phyloP scores from a whole-genome alignment of 257 asterid species.

The Apocynum venetum region DNA sequence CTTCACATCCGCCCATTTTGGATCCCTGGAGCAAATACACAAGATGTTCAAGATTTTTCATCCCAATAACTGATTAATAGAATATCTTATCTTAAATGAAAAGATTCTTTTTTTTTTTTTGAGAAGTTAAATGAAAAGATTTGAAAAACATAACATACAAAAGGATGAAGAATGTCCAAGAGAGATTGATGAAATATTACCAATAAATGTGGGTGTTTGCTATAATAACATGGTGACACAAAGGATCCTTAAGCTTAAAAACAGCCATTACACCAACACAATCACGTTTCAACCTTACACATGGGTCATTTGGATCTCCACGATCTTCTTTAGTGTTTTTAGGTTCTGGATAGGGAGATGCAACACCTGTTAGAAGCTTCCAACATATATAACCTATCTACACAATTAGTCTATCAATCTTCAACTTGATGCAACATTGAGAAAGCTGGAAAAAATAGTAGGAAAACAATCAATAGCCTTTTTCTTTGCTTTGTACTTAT shows the following conservation, averaged over 20 bases:
- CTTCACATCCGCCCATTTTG: conserved; percentile 84
- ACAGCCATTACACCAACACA: conserved; percentile 91
- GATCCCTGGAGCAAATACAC: conserved; percentile 58
- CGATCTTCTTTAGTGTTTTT: conserved; percentile 34
- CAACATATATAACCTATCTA: background rate
- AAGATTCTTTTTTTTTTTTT: too few relatives aligned
- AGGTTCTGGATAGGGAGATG: conserved; percentile 35
- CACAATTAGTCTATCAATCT: background rate
- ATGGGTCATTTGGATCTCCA: conserved; percentile 79
- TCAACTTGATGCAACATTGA: background rate
- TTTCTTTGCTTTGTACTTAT: background rate
- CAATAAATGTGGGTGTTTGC: conserved; percentile 88
- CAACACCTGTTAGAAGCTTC: background rate
- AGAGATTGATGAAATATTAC: conserved; percentile 32
- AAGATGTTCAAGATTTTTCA: background rate
- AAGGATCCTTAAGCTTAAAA: conserved; percentile 63
- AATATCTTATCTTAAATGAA: background rate
- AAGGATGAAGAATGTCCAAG: background rate
- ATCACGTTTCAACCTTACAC: conserved; percentile 85
- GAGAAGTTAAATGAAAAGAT: background rate
- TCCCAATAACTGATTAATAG: background rate
- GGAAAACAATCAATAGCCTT: background rate
- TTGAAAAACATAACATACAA: background rate
- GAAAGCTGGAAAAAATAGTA: background rate
- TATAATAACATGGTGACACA: conserved; percentile 50